phyloP scores from a whole-genome alignment of 352 stramenopile genomes.

The Globisporangium okanoganense region DNA sequence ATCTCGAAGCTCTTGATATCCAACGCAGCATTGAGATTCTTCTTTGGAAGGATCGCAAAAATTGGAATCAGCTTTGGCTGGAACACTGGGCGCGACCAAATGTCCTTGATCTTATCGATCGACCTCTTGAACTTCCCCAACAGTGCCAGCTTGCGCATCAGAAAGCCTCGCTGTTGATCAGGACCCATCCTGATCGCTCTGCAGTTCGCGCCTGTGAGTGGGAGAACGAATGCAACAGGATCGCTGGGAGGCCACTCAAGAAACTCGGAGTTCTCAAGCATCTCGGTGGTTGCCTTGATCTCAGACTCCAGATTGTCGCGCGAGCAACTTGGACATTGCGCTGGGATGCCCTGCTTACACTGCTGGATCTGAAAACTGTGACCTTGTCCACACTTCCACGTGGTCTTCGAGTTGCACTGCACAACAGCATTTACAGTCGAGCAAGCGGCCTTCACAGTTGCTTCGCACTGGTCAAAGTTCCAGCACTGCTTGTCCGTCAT shows the following conservation, averaged over 20 bases:
- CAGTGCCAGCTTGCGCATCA: constrained; percentile 41
- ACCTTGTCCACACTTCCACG: constrained; percentile 36
- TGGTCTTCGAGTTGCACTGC: constrained; percentile 30
- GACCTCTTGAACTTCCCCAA: constrained; percentile 36
- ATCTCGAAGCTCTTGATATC: constrained; percentile 32
- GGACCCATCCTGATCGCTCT: constrained; percentile 21
- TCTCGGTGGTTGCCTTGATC: constrained; percentile 18
- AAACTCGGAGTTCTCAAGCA: neutral
- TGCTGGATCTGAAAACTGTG: constrained; percentile 38
- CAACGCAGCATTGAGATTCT: neutral
- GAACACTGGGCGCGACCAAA: constrained; percentile 45
- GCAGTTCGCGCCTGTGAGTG: constrained; percentile 1
- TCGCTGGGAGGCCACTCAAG: constrained; percentile 10
- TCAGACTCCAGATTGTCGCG: constrained; percentile 20
- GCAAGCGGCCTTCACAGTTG: constrained; percentile 24
- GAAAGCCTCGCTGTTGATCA: constrained; percentile 30
- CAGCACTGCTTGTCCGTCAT: constrained; percentile 49
- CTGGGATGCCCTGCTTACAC: constrained; percentile 49
- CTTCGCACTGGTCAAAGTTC: constrained; percentile 44
- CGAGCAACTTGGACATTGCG: constrained; percentile 49
- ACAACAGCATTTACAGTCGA: constrained; percentile 15
- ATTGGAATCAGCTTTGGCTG: constrained; percentile 30
- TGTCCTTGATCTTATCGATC: constrained; percentile 25
- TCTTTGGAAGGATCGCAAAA: constrained; percentile 13
- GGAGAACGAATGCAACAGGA: constrained; percentile 3